Evolutionary conservation across 805 yeast genomes (phyloP).

Genomic region (Helenozyma rhizophorensis): DNA sequence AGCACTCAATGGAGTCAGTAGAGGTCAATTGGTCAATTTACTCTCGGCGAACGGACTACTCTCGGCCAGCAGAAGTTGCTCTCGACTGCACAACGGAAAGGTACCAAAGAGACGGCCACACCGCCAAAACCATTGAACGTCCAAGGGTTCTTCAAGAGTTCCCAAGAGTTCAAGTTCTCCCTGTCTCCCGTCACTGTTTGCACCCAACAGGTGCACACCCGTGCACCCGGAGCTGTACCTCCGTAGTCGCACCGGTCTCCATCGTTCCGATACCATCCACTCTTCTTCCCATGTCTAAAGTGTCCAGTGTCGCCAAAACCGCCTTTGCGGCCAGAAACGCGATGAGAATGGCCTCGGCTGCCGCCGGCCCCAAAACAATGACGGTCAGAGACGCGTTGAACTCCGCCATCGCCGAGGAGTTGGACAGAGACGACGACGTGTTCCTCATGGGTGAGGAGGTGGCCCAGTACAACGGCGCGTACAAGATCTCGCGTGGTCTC

Average conservation of each 20-base stretch:
- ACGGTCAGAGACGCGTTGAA: slow-evolving; percentile 97
- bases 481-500: slow-evolving; percentile 92
- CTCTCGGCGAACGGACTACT: no score
- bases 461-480: slow-evolving; percentile 99
- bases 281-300: slow-evolving; percentile 18
- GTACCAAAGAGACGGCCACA: no score
- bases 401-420: slow-evolving; percentile 92
- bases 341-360: slow-evolving; percentile 41
- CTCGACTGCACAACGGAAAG: no score
- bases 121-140: no score
- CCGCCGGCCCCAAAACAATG: slow-evolving; percentile 55
- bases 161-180: no score
- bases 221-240: slow-evolving; percentile 16
- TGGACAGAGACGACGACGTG: slow-evolving; percentile 91
- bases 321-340: slow-evolving; percentile 34
- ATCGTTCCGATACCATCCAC: slow-evolving; percentile 12
- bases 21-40: no score
- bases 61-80: no score
- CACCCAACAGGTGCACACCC: no score
- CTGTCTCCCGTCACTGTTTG: no score
- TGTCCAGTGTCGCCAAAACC: slow-evolving; percentile 39
- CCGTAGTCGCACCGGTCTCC: slow-evolving; percentile 21
- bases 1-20: no score
- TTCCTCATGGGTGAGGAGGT: slow-evolving; percentile 99
- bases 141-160: no score